Evolutionary conservation across 805 yeast species (phyloP).

Genomic region (Hanseniaspora vineae): DNA sequence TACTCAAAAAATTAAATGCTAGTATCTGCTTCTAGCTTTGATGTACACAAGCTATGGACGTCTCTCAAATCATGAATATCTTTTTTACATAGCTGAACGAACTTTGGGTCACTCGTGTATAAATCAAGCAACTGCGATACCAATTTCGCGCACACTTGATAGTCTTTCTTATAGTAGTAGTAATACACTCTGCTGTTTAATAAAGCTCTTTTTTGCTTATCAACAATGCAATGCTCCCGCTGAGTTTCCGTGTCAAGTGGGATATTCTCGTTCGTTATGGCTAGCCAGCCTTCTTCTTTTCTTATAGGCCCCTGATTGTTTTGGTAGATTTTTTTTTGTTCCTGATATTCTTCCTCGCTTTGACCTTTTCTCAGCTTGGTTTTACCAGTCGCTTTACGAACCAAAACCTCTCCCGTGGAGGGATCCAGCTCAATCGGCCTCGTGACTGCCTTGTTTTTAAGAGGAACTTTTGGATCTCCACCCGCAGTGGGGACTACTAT

Average conservation of each 20-base stretch:
- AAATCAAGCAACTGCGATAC: slow-evolving; percentile 25
- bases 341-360: slow-evolving; percentile 44
- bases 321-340: slow-evolving; percentile 38
- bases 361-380: slow-evolving; percentile 54
- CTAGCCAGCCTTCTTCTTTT: slow-evolving; percentile 31
- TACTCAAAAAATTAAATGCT: not conserved
- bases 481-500: not conserved
- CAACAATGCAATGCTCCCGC: slow-evolving; percentile 13
- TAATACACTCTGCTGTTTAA: slow-evolving; percentile 50
- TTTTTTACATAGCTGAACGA: not conserved
- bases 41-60: not conserved
- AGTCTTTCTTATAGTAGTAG: slow-evolving; percentile 44
- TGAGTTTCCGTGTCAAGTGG: slow-evolving; percentile 17
- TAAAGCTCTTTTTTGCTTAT: slow-evolving; percentile 43
- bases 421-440: slow-evolving; percentile 17
- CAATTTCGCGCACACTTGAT: slow-evolving; percentile 35
- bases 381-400: slow-evolving; percentile 34
- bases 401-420: slow-evolving; percentile 29
- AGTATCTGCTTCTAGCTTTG: not conserved
- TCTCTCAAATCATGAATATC: not conserved
- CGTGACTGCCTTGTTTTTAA: slow-evolving; percentile 11
- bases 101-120: not conserved
- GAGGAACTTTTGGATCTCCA: not conserved
- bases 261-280: not conserved
- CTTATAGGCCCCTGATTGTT: slow-evolving; percentile 42